Conservation (phyloP, 176 grass and related monocot species). For the Carex parvula region DNA sequence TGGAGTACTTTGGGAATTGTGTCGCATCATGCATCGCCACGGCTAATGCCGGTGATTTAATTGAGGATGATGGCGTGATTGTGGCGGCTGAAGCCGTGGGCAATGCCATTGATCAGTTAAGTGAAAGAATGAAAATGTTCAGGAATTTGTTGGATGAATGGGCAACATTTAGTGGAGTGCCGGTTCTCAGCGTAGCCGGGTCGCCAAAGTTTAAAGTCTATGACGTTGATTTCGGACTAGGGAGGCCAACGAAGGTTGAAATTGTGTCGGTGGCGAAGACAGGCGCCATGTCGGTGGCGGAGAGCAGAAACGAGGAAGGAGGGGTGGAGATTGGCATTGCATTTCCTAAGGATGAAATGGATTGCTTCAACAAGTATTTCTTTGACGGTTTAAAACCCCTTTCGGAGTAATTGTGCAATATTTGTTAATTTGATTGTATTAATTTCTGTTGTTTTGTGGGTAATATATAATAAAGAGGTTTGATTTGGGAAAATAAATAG, state of each 20-base stretch:
- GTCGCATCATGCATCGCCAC: conserved; percentile 2
- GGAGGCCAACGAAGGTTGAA: conserved; percentile 46
- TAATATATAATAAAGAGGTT: neutral
- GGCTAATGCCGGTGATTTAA: neutral
- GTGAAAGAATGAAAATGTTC: neutral
- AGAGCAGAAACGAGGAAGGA: conserved; percentile 20
- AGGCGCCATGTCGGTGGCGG: conserved; percentile 35
- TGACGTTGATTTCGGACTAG: conserved; percentile 48
- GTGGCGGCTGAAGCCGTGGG: conserved; percentile 25
- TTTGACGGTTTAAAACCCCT: conserved; percentile 4
- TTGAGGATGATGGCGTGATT: conserved; percentile 4
- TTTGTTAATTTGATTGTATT: neutral
- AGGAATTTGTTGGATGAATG: neutral
- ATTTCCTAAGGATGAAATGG: conserved; percentile 35
- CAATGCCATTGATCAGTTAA: conserved; percentile 10
- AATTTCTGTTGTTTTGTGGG: neutral
- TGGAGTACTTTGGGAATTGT: conserved; percentile 61
- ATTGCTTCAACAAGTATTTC: conserved; percentile 32
- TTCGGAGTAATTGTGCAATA: neutral
- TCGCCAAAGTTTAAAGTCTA: conserved; percentile 54
- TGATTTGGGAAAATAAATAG: neutral
- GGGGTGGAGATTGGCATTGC: conserved; percentile 51
- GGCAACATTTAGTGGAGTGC: neutral
- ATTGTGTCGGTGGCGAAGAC: conserved; percentile 35
- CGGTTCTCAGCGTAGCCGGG: conserved; percentile 23